Percentiles rank a stretch among this genome's conserved stretches.
These are phyloP conservation scores for Peronospora destructor DNA, from an alignment of 352 stramenopile genomes.

Conservation along the genomic window DNA sequence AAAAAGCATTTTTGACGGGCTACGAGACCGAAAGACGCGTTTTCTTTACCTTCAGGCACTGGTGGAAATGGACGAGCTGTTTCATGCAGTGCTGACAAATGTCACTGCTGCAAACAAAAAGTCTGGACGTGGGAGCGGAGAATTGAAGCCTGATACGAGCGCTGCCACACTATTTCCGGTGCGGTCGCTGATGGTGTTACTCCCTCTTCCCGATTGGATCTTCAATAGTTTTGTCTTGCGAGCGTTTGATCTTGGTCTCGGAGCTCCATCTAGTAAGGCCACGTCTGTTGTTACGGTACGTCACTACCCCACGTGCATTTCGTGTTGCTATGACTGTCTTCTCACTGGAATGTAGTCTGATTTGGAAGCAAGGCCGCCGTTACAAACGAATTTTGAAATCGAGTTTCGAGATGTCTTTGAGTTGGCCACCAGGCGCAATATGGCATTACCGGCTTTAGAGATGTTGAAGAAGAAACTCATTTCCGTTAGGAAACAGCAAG, in stretches of 20 bases:
- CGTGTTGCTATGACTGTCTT: neutral
- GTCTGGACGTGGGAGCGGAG: slow-evolving; percentile 6
- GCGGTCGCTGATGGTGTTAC: slow-evolving; percentile 56
- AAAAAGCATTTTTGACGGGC: slow-evolving; percentile 37
- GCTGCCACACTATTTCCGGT: slow-evolving; percentile 55
- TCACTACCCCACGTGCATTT: neutral
- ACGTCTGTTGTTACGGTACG: slow-evolving; percentile 44
- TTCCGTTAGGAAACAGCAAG: slow-evolving; percentile 19
- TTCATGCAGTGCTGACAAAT: slow-evolving; percentile 39
- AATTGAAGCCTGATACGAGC: slow-evolving; percentile 45
- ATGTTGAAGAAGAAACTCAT: slow-evolving; percentile 42
- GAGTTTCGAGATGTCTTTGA: slow-evolving; percentile 80
- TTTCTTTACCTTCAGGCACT: slow-evolving; percentile 65
- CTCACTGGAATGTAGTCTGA: slow-evolving; percentile 29
- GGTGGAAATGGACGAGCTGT: slow-evolving; percentile 56
- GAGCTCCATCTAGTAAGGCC: slow-evolving; percentile 19
- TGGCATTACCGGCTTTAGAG: slow-evolving; percentile 39
- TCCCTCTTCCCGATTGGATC: slow-evolving; percentile 66
- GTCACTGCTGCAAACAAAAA: slow-evolving; percentile 20
- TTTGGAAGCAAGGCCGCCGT: slow-evolving; percentile 26
- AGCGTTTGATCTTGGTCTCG: slow-evolving; percentile 59
- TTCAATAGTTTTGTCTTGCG: slow-evolving; percentile 49
- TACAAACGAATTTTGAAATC: slow-evolving; percentile 48
- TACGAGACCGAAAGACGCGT: slow-evolving; percentile 60
- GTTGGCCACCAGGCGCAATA: slow-evolving; percentile 38